These are phyloP conservation scores for Ceratobasidium sp. DNA, from an alignment of 1,284 basidiomycete genomes.

Conservation along the genomic window DNA sequence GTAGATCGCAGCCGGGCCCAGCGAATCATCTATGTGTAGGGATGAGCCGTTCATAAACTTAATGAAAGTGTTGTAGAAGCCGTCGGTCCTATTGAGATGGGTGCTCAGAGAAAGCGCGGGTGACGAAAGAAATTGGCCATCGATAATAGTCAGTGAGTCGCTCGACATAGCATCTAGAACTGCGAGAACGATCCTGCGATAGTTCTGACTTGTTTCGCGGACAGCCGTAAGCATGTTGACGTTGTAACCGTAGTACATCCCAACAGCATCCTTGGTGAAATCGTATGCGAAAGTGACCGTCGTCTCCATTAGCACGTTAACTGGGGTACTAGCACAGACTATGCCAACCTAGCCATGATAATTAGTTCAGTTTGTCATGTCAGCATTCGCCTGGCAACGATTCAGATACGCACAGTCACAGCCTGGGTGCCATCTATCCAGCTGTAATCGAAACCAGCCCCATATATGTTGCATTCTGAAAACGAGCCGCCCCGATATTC, in stretches of 20 bases:
- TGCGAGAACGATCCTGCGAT: not conserved
- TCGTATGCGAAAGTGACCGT: not conserved
- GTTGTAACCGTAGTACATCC: not conserved
- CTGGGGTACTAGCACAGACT: not conserved
- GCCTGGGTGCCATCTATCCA: not conserved
- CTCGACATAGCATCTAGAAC: slow-evolving; percentile 9
- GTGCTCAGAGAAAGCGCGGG: not conserved
- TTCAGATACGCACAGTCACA: not conserved
- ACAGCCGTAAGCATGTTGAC: not conserved
- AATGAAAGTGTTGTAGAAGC: too few relatives aligned
- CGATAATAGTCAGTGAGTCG: not conserved
- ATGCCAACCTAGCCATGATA: not conserved
- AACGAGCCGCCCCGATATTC: not conserved
- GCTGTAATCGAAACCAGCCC: not conserved
- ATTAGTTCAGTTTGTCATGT: not conserved
- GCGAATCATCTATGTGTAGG: too few relatives aligned
- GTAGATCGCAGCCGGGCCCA: not conserved
- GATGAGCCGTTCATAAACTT: too few relatives aligned
- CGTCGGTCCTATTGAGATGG: too few relatives aligned
- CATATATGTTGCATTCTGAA: not conserved
- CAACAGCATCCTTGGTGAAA: not conserved
- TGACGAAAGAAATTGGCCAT: not conserved
- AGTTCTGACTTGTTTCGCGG: not conserved
- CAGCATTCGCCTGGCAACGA: not conserved
- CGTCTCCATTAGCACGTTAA: not conserved